Conservation (phyloP, 176 grass and related monocot species). For the Ensete glaucum region DNA sequence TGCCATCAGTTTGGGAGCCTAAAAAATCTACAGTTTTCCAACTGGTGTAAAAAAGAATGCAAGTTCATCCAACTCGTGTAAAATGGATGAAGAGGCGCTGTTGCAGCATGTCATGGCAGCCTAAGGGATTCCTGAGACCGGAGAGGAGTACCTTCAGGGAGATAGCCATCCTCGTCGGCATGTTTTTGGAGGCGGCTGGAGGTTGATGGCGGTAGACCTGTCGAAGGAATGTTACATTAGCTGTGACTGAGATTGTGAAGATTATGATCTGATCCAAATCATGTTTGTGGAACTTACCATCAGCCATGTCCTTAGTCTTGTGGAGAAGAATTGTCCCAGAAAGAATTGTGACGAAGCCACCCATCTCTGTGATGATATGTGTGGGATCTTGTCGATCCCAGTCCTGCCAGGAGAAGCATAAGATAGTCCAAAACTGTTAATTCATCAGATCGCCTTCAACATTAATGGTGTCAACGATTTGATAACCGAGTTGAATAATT, state of each 20-base stretch:
- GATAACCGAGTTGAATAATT: not conserved
- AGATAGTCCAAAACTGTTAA: not conserved
- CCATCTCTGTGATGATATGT: slow-evolving; percentile 95
- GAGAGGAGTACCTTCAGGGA: slow-evolving; percentile 26
- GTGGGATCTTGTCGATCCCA: slow-evolving; percentile 97
- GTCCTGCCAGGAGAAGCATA: slow-evolving; percentile 38
- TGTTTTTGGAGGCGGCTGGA: slow-evolving; percentile 57
- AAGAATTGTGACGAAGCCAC: slow-evolving; percentile 88
- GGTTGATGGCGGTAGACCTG: slow-evolving; percentile 43
- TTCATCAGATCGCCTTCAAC: not conserved
- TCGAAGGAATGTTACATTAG: not conserved
- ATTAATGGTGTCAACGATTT: not conserved
- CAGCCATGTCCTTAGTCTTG: slow-evolving; percentile 92
- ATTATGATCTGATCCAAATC: too few relatives aligned
- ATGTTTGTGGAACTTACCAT: slow-evolving; percentile 36
- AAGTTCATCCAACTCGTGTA: not conserved
- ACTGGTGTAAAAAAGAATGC: not conserved
- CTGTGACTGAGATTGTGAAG: too few relatives aligned
- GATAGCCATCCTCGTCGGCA: slow-evolving; percentile 43
- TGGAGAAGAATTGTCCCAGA: slow-evolving; percentile 98
- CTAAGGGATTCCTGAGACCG: slow-evolving; percentile 1
- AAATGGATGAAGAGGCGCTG: not conserved
- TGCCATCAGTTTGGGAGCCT: not conserved
- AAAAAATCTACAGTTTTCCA: slow-evolving; percentile 6
- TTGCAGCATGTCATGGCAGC: not conserved